Conservation (phyloP, 2,329 filamentous ascomycete genomes). For the Colletotrichum camelliae region DNA sequence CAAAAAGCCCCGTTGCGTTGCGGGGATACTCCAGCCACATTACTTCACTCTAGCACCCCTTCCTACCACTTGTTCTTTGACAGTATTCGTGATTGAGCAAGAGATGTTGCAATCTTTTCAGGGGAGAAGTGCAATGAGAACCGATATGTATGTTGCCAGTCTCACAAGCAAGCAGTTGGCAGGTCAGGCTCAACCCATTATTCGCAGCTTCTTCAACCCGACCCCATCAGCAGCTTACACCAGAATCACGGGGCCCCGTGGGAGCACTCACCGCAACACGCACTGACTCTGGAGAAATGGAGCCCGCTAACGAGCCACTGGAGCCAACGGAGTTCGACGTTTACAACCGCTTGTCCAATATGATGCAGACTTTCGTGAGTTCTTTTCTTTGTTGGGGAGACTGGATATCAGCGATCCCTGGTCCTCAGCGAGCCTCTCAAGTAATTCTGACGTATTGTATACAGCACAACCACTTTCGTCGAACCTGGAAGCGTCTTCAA, state of each 20-base stretch:
- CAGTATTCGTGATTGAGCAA: neutral
- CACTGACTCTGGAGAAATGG: neutral
- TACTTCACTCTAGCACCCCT: neutral
- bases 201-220: neutral
- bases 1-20: neutral
- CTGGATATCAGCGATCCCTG: neutral
- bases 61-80: neutral
- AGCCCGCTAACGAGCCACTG: slow-evolving; percentile 58
- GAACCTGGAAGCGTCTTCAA: slow-evolving; percentile 71
- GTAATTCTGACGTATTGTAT: neutral
- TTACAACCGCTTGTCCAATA: slow-evolving; percentile 75
- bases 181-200: fast-evolving
- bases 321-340: slow-evolving; percentile 68
- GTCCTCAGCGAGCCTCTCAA: neutral
- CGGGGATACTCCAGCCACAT: neutral
- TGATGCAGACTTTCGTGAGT: slow-evolving; percentile 75
- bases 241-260: neutral
- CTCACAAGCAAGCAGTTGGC: neutral
- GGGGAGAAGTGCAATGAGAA: neutral
- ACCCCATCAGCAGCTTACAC: neutral
- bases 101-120: neutral
- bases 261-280: neutral
- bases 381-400: slow-evolving; percentile 13
- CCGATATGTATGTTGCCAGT: neutral
- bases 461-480: slow-evolving; percentile 80